Base-by-base conservation (phyloP, 768 basidiomycete species). In the Termitomyces sp. region DNA sequence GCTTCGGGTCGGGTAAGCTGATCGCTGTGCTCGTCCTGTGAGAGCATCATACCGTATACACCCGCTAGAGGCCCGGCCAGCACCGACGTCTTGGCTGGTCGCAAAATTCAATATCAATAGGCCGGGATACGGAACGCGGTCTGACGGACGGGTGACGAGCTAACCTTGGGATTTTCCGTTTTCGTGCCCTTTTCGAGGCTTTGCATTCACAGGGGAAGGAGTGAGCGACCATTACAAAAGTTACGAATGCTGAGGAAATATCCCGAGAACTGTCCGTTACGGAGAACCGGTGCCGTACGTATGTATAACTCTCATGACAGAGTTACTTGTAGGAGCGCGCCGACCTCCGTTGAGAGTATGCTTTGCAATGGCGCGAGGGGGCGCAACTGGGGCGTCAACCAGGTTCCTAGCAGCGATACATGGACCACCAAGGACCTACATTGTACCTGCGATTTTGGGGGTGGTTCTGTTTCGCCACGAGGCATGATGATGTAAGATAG, bases 401-500 rank as follows among this genome's bases (percentile, higher is more conserved):
- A 29, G 29, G 29, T 29, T 29, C 29, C 29, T 29, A 29, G 29
- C 5, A 46, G 31, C 20, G 18, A 47, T 47, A 47, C 31, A 47
- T 47, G 45, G 45, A 46, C 45, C 45, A 32, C 29, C n/a, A 38
- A 10, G 42, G 42, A 43, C 42, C 42, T 43, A 42, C 15, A 15
- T 0, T 15, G 15, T n/a, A 22, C 27, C 38, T n/a, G 47, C 27
- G 39, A 40, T 25, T 50, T 41, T 52, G 20, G 50, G 40, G 50
- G 31, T 31, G 23, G 20, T 31, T 32, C 32, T 52, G 31, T 23
- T 32, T 40, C 29, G 40, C 33, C 48, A 49, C 48, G 48, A 49
- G 48, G 48, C 35, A 49, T 49, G 47, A 10, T 48, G 47, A 44
- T 44, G 25, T 31, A 29, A 31, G 45, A 49, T 49, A 38, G 33